Conservation (phyloP, 2,329 filamentous ascomycete species). For the Curvularia verruculosa region DNA sequence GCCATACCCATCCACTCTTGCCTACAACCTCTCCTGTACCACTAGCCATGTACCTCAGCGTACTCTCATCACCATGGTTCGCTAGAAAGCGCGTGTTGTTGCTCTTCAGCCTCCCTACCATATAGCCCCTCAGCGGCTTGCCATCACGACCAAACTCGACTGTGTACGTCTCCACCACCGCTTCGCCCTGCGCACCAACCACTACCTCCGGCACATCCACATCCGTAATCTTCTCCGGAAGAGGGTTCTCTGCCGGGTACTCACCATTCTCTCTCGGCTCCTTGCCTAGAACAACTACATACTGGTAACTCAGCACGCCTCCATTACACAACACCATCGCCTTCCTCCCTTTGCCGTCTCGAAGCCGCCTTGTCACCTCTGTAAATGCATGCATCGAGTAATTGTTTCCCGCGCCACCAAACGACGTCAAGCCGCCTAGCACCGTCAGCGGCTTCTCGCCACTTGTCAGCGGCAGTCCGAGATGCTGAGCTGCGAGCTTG, state of each 20-base stretch:
- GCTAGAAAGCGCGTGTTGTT: conserved; percentile 61
- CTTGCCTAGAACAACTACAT: conserved; percentile 64
- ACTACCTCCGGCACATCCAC: conserved; percentile 47
- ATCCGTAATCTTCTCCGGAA: conserved; percentile 54
- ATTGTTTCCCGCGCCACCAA: conserved; percentile 73
- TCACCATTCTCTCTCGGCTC: conserved; percentile 48
- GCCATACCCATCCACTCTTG: conserved; percentile 54
- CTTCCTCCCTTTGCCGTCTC: conserved; percentile 53
- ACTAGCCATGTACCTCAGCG: conserved; percentile 55
- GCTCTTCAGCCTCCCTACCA: conserved; percentile 59
- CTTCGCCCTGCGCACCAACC: conserved; percentile 57
- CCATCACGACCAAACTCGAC: conserved; percentile 63
- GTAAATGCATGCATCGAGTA: conserved; percentile 68
- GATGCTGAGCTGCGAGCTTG: conserved; percentile 67
- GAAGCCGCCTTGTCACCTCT: conserved; percentile 55
- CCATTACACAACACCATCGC: conserved; percentile 70
- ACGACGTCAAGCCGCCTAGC: conserved; percentile 69
- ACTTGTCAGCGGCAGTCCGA: conserved; percentile 58
- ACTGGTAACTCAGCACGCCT: conserved; percentile 69
- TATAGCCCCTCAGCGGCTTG: conserved; percentile 54
- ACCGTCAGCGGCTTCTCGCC: conserved; percentile 62
- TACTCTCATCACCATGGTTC: conserved; percentile 60
- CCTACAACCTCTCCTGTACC: conserved; percentile 57
- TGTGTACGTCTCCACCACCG: conserved; percentile 66
- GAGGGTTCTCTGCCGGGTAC: conserved; percentile 57